Conservation (phyloP, 306 rosid species). For the Prosopis cineraria region DNA sequence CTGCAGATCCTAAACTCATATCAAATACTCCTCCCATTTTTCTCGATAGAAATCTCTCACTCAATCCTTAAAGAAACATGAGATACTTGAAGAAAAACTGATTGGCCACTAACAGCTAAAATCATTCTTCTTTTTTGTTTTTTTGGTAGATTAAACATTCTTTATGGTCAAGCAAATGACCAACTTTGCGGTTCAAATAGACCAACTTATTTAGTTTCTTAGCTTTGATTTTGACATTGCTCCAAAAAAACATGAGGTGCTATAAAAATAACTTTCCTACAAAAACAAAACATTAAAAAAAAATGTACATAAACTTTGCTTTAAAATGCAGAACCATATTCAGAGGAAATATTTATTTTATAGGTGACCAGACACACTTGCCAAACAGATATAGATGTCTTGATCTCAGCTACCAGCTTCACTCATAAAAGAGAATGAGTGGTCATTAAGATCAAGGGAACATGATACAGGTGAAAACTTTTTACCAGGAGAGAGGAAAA, state of each 20-base stretch:
- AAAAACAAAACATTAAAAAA: background rate
- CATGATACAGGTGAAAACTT: background rate
- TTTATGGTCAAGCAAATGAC: conserved; percentile 21
- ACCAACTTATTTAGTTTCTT: conserved; percentile 17
- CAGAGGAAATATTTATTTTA: background rate
- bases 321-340: background rate
- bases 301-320: background rate
- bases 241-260: conserved; percentile 1
- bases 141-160: background rate
- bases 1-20: conserved; percentile 8
- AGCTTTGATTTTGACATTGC: conserved; percentile 18
- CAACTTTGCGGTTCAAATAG: background rate
- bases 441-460: background rate
- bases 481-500: background rate
- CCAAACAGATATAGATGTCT: background rate
- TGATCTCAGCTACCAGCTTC: background rate
- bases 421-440: background rate
- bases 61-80: background rate
- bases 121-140: conserved; percentile 1
- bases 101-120: conserved; percentile 10
- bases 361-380: background rate
- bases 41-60: background rate
- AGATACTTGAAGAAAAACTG: conserved; percentile 18
- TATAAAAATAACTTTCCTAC: background rate
- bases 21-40: background rate